phyloP scores from a whole-genome alignment of 495 filamentous ascomycete genomes.

The Chaetomium cochliodes region DNA sequence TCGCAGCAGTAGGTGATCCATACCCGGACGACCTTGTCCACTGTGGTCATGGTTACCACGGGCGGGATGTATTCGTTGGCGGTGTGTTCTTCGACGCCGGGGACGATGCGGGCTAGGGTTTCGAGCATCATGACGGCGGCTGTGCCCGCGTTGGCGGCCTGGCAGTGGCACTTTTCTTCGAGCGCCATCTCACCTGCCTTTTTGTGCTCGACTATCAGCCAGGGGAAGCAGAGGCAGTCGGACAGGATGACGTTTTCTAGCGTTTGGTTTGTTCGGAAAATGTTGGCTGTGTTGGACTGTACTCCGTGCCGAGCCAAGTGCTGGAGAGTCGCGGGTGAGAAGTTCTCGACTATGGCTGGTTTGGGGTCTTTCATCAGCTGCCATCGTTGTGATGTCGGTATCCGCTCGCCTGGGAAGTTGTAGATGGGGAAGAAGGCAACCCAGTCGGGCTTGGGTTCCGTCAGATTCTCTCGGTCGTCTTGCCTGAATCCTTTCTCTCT shows the following conservation, averaged over 20 bases:
- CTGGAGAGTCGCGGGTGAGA: background rate
- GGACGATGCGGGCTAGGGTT: background rate
- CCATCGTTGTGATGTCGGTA: background rate
- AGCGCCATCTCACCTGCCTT: background rate
- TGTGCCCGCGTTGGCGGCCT: slow-evolving; percentile 17
- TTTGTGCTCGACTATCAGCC: slow-evolving; percentile 13
- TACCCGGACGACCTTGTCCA: slow-evolving; percentile 1
- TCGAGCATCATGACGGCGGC: slow-evolving; percentile 19
- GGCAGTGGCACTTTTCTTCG: background rate
- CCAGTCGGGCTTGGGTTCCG: slow-evolving; percentile 4
- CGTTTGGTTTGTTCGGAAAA: background rate
- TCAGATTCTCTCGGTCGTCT: background rate
- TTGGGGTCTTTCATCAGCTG: background rate
- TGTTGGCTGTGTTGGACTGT: background rate
- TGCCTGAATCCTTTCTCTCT: background rate
- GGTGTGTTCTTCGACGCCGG: background rate
- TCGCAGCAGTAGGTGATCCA: slow-evolving; percentile 7
- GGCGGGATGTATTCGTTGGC: slow-evolving; percentile 9
- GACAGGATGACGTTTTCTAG: background rate
- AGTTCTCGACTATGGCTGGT: background rate
- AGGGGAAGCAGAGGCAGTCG: slow-evolving; percentile 12
- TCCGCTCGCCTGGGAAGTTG: background rate
- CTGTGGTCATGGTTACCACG: slow-evolving; percentile 11
- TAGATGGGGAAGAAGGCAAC: slow-evolving; percentile 5
- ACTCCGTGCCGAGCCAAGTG: slow-evolving; percentile 2